phyloP scores from a whole-genome alignment of 2,329 filamentous ascomycete genomes.

The Exophiala aquamarina region DNA sequence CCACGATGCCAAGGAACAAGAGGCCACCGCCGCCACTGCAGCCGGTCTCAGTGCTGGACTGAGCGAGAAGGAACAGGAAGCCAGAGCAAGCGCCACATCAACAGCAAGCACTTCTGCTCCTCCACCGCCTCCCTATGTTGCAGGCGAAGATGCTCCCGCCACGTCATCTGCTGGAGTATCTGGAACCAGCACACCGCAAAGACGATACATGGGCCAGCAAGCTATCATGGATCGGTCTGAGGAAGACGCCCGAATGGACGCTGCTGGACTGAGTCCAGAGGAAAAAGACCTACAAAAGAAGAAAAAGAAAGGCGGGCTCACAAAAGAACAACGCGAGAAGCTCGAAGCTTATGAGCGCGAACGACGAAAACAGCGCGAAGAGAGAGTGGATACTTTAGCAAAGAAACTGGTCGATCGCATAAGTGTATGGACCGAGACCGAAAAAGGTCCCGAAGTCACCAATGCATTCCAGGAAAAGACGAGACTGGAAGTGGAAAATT shows the following conservation, averaged over 20 bases:
- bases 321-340: conserved; percentile 91
- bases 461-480: conserved; percentile 91
- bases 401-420: conserved; percentile 87
- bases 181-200: conserved; percentile 50
- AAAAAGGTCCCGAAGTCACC: conserved; percentile 83
- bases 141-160: conserved; percentile 20
- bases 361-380: conserved; percentile 77
- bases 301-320: conserved; percentile 84
- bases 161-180: conserved; percentile 30
- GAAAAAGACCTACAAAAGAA: conserved; percentile 75
- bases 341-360: conserved; percentile 85
- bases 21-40: conserved; percentile 37
- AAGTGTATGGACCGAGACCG: conserved; percentile 95
- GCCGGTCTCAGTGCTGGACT: conserved; percentile 50
- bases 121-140: conserved; percentile 23
- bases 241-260: conserved; percentile 67
- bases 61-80: conserved; percentile 36
- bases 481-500: conserved; percentile 88
- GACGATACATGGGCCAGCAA: conserved; percentile 67
- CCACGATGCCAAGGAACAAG: conserved; percentile 46
- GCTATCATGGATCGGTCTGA: conserved; percentile 87
- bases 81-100: conserved; percentile 8
- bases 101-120: conserved; percentile 12
- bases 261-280: conserved; percentile 66
- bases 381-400: conserved; percentile 80